Base-by-base conservation (phyloP, 306 rosid species). In the Cicer cuneatum region DNA sequence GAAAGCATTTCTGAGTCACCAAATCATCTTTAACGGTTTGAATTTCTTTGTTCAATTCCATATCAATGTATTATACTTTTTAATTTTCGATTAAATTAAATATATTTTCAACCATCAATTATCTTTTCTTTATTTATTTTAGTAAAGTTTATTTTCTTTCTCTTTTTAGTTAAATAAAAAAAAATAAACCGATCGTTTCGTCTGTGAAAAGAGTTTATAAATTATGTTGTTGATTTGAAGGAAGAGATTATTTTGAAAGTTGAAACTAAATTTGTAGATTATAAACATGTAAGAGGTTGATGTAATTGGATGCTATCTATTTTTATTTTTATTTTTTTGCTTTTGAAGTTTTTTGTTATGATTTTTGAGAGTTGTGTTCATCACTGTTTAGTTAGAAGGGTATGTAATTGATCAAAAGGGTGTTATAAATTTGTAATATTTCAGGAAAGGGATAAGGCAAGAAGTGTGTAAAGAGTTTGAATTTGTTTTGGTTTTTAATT, bases 1-100 rank as follows among this genome's bases (percentile, higher is more conserved):
- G 94, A 94, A 67, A 91, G 96, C 84, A 94, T 94, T 69, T 83
- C 87, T 24, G 98, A 94, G 85, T 91, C 97, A 24, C 93, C 96
- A 2, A 73, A 35, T 72, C 84, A 89, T 83, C 65, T 83, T 41
- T 84, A 79, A 81, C 61, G 71, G 18, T 10, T 37, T 48, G 11
- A 60, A 54, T 29, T 69, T 76, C 65, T n/a, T 73, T 60, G 0
- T 80, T 59, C 62, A 16, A 57, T 60, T 29, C 33, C 33, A 29
- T 29, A 53, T 59, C 61, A 16, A 48, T 29, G 5, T 3, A 29
- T 29, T 29, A 29, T 29, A 29, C 33, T 29, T 29, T 29, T 29
- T 29, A 3, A 29, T 29, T 4, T 29, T 29, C 3, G 3, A 29
- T 29, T 29, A 29, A 29, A 29, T 29, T 29, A 3, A 29, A 29